A percentile compares a stretch with the other conserved stretches of the same genome.
Conservation (phyloP, 2,329 filamentous ascomycete species). For the Cercospora citrullina region DNA sequence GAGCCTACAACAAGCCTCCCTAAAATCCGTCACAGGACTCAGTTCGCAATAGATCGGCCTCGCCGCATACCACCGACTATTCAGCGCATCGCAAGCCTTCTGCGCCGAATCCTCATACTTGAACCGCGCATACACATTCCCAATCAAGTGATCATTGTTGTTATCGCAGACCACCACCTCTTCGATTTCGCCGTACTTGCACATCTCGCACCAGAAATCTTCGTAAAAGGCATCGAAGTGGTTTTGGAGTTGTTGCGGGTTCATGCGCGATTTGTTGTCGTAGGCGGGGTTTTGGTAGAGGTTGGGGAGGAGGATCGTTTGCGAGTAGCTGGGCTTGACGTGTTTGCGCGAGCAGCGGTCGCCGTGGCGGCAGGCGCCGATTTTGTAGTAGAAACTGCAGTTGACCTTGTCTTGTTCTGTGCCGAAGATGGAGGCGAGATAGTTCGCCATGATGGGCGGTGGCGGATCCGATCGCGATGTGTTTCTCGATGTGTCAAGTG, state of each 20-base stretch:
- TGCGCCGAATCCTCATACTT: slow-evolving; percentile 99
- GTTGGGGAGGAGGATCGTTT: slow-evolving; percentile 96
- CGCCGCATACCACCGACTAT: slow-evolving; percentile 94
- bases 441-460: slow-evolving; percentile 31
- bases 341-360: slow-evolving; percentile 98
- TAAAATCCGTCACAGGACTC: slow-evolving; percentile 93
- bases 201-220: slow-evolving; percentile 99
- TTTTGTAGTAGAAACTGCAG: slow-evolving; percentile 99
- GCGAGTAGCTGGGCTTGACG: slow-evolving; percentile 96
- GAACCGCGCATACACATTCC: slow-evolving; percentile 98
- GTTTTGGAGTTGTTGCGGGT: slow-evolving; percentile 91
- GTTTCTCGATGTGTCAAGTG: neutral
- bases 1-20: slow-evolving; percentile 92
- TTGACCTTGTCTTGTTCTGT: slow-evolving; percentile 99
- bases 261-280: slow-evolving; percentile 80
- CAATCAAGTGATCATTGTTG: slow-evolving; percentile 98
- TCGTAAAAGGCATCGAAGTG: slow-evolving; percentile 99
- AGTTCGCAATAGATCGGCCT: slow-evolving; percentile 98
- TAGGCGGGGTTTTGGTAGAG: slow-evolving; percentile 99
- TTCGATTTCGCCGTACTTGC: slow-evolving; percentile 96
- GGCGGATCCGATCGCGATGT: slow-evolving; percentile 5
- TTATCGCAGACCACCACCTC: slow-evolving; percentile 99
- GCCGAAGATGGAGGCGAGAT: slow-evolving; percentile 95
- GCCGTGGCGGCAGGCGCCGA: slow-evolving; percentile 96
- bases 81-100: slow-evolving; percentile 88